Conservation (phyloP, 2,329 filamentous ascomycete species). For the Aspergillus brasiliensis region DNA sequence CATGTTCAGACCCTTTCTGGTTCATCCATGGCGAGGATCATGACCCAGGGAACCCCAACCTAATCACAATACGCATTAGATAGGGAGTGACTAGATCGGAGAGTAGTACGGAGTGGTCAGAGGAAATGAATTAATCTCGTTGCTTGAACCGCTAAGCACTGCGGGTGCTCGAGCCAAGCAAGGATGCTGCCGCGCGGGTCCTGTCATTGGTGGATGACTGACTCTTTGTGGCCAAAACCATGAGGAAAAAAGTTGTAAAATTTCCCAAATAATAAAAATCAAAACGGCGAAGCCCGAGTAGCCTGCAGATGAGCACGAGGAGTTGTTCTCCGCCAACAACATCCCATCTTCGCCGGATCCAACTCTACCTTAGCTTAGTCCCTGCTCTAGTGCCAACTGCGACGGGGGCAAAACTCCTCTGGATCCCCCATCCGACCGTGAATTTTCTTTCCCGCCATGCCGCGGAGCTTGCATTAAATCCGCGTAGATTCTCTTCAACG, state of each 20-base stretch:
- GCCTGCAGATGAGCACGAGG: background rate
- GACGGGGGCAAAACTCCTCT: background rate
- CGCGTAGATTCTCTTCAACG: background rate
- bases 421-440: background rate
- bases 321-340: background rate
- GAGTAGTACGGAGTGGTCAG: too few species aligned
- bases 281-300: background rate
- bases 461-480: background rate
- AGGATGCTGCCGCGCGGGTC: background rate
- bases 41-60: background rate
- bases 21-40: background rate
- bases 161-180: background rate
- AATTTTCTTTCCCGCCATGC: conserved; percentile 1
- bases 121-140: background rate
- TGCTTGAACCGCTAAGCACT: conserved; percentile 2
- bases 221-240: background rate
- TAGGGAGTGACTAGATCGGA: background rate
- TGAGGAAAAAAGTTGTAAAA: background rate
- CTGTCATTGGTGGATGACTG: background rate
- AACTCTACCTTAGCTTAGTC: conserved; percentile 2
- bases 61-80: background rate
- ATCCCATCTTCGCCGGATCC: background rate
- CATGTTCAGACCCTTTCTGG: background rate
- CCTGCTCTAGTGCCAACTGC: background rate
- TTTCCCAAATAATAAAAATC: background rate